Percentiles rank a stretch among this genome's conserved stretches.
phyloP scores from a whole-genome alignment of 2,329 filamentous ascomycete species.

The Cephalotrichum gorgonifer region DNA sequence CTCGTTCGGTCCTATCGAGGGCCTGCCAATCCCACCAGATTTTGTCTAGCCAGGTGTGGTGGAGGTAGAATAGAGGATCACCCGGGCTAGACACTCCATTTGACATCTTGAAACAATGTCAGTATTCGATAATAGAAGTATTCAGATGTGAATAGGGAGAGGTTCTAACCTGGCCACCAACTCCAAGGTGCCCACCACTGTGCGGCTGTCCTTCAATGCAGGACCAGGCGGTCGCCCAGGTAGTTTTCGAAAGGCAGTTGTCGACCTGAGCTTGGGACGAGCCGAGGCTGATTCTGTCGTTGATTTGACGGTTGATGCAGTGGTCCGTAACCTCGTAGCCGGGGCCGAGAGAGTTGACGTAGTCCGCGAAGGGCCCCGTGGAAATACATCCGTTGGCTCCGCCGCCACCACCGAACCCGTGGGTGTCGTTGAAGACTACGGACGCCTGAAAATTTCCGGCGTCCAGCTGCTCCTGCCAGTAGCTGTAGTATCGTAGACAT shows the following conservation, averaged over 20 bases:
- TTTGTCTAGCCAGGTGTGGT: constrained; percentile 16
- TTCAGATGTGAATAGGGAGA: too few relatives aligned
- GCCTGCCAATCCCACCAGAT: constrained; percentile 16
- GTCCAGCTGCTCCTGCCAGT: constrained; percentile 1
- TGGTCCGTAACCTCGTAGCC: background rate
- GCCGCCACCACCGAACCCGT: background rate
- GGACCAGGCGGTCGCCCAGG: constrained; percentile 10
- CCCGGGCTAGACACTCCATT: constrained; percentile 14
- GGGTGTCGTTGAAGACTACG: background rate
- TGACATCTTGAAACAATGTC: constrained; percentile 8
- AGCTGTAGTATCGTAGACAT: background rate
- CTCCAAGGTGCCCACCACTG: constrained; percentile 13
- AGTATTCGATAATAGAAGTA: too few relatives aligned
- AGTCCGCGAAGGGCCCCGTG: background rate
- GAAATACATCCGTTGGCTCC: background rate
- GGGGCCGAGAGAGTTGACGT: background rate
- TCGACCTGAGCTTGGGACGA: background rate
- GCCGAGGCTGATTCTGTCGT: background rate
- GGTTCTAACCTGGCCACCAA: constrained; percentile 11
- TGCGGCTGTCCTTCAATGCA: constrained; percentile 17
- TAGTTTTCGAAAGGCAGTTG: background rate
- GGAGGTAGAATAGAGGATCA: constrained; percentile 19
- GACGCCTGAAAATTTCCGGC: background rate
- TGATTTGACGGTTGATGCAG: background rate
- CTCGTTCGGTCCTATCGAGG: constrained; percentile 4